Conservation (phyloP, 495 filamentous ascomycete species). For the Xylaria intraflava region DNA sequence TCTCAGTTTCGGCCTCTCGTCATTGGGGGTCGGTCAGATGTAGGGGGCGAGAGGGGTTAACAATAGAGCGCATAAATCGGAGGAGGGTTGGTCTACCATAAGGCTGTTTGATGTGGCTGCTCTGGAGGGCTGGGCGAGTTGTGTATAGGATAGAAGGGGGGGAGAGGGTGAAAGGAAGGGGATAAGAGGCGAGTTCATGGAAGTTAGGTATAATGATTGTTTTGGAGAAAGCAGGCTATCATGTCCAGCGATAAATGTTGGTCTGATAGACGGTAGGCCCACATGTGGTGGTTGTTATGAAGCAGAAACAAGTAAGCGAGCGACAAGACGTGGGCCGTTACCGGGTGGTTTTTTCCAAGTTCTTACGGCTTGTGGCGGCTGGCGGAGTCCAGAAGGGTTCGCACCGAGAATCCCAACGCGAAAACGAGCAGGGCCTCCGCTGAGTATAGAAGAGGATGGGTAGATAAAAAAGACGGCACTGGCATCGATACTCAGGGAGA, state of each 20-base stretch:
- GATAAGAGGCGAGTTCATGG: slow-evolving; percentile 1
- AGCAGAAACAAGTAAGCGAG: slow-evolving; percentile 1
- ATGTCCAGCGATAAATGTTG: not conserved
- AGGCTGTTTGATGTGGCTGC: not conserved
- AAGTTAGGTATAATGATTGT: not conserved
- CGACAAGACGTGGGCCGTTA: not conserved
- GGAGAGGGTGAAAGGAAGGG: not conserved
- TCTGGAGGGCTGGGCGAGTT: not conserved
- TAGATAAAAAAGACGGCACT: not conserved
- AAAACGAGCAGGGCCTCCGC: not conserved
- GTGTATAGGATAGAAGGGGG: not conserved
- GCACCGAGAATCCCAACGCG: not conserved
- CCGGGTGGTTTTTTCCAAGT: not conserved
- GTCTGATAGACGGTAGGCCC: not conserved
- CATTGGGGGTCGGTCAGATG: not conserved
- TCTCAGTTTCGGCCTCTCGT: not conserved
- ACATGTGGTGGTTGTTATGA: not conserved
- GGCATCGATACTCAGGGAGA: not conserved
- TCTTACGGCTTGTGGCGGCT: not conserved
- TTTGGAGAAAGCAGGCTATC: not conserved
- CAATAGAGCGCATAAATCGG: not conserved
- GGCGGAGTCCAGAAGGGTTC: not conserved
- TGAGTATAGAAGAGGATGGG: not conserved
- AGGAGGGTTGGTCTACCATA: not conserved
- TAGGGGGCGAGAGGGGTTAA: not conserved